phyloP scores from a whole-genome alignment of 768 basidiomycete genomes.

The Vararia minispora region DNA sequence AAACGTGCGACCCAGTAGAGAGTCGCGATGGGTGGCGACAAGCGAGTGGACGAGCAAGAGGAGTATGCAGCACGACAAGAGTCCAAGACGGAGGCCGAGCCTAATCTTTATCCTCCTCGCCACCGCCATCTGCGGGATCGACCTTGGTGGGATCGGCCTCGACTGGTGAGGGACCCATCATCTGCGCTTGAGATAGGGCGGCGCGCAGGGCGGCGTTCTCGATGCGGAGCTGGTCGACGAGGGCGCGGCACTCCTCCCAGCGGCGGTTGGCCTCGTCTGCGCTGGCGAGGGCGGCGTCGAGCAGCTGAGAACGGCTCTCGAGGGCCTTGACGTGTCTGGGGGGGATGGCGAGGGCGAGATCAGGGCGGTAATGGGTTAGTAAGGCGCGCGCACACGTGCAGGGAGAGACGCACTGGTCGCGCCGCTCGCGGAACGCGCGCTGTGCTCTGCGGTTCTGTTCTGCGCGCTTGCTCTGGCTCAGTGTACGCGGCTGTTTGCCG shows the following conservation, averaged over 20 bases:
- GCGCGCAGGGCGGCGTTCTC: constrained; percentile 74
- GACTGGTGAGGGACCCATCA: constrained; percentile 7
- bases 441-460: constrained; percentile 95
- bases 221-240: constrained; percentile 79
- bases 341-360: constrained; percentile 1
- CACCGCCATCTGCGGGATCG: no score
- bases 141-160: no score
- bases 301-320: constrained; percentile 74
- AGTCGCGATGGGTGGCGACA: no score
- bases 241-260: constrained; percentile 83
- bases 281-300: constrained; percentile 76
- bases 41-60: no score
- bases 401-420: constrained; percentile 62
- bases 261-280: constrained; percentile 84
- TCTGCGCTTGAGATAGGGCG: constrained; percentile 40
- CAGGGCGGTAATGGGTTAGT: constrained; percentile 3
- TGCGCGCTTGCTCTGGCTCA: constrained; percentile 78
- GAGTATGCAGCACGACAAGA: no score
- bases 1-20: no score
- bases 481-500: constrained; percentile 32
- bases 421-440: constrained; percentile 79
- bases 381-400: constrained; percentile 6
- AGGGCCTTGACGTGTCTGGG: constrained; percentile 77
- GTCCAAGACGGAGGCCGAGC: no score
- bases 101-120: no score